Conservation (phyloP, 2,329 filamentous ascomycete species). For the Cordyceps cateniannulata region DNA sequence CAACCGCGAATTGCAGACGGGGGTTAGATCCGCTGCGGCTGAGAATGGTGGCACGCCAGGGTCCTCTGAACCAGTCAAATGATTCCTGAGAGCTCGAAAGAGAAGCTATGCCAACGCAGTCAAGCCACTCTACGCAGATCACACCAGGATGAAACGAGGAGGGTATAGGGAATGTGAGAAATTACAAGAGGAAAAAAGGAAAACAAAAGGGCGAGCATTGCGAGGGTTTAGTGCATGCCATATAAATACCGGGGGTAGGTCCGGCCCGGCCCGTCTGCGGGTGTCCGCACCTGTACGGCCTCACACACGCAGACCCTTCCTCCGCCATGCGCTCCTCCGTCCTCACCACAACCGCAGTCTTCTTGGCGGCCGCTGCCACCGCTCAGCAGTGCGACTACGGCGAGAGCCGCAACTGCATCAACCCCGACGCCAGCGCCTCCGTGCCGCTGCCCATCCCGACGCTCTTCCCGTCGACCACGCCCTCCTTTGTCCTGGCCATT, state of each 20-base stretch:
- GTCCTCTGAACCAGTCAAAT: too few species aligned
- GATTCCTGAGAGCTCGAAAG: too few species aligned
- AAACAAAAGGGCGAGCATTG: too few species aligned
- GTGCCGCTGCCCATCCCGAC: neutral
- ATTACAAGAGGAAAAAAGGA: neutral
- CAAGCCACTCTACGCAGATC: neutral
- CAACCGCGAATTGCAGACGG: neutral
- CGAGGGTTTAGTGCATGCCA: neutral
- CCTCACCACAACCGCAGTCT: too few species aligned
- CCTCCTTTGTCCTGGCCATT: slow-evolving; percentile 7
- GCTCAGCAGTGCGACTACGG: neutral
- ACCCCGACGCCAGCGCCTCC: neutral
- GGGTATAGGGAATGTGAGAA: neutral
- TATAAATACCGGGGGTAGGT: too few species aligned
- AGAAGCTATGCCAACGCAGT: too few species aligned
- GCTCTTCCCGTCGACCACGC: slow-evolving; percentile 3
- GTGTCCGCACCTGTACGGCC: neutral
- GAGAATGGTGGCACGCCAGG: neutral
- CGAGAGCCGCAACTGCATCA: neutral
- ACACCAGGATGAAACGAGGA: neutral
- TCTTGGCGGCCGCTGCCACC: neutral
- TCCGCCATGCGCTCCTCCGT: neutral
- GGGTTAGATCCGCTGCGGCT: neutral
- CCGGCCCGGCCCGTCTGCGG: too few species aligned
- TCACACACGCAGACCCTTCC: neutral